Percentiles rank a stretch among this genome's conserved stretches.
Conservation (phyloP, 2,329 filamentous ascomycete species). For the Fusarium sp. region DNA sequence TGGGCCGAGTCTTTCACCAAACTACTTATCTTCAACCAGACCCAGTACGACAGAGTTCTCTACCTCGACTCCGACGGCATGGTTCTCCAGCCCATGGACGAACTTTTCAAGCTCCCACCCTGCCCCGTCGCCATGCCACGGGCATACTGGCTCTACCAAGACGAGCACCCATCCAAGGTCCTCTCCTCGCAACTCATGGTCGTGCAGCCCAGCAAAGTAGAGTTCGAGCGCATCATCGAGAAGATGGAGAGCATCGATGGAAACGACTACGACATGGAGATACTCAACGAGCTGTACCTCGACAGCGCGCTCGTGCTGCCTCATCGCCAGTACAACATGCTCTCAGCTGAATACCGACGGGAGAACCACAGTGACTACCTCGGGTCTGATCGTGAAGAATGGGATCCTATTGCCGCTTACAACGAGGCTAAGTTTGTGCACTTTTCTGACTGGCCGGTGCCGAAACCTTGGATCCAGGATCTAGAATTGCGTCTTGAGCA, state of each 20-base stretch:
- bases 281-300: slow-evolving; percentile 73
- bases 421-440: slow-evolving; percentile 75
- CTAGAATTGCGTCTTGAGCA: neutral
- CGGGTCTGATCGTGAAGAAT: slow-evolving; percentile 60
- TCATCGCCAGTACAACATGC: slow-evolving; percentile 71
- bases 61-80: slow-evolving; percentile 74
- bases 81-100: slow-evolving; percentile 74
- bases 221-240: slow-evolving; percentile 59
- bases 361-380: slow-evolving; percentile 62
- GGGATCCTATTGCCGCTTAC: slow-evolving; percentile 67
- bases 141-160: slow-evolving; percentile 75
- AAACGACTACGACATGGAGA: slow-evolving; percentile 73
- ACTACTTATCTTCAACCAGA: slow-evolving; percentile 76
- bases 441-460: slow-evolving; percentile 79
- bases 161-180: slow-evolving; percentile 53
- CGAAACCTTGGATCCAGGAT: slow-evolving; percentile 65
- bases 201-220: slow-evolving; percentile 66
- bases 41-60: slow-evolving; percentile 64
- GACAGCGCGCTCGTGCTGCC: slow-evolving; percentile 72
- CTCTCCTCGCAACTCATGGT: slow-evolving; percentile 73
- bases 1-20: slow-evolving; percentile 77
- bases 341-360: slow-evolving; percentile 73
- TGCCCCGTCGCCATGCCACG: slow-evolving; percentile 75
- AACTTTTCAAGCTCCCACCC: slow-evolving; percentile 75
- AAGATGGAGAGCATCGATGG: slow-evolving; percentile 47